Evolutionary conservation across 106 monocot species (phyloP).

Genomic region (Dactylorhiza incarnata): DNA sequence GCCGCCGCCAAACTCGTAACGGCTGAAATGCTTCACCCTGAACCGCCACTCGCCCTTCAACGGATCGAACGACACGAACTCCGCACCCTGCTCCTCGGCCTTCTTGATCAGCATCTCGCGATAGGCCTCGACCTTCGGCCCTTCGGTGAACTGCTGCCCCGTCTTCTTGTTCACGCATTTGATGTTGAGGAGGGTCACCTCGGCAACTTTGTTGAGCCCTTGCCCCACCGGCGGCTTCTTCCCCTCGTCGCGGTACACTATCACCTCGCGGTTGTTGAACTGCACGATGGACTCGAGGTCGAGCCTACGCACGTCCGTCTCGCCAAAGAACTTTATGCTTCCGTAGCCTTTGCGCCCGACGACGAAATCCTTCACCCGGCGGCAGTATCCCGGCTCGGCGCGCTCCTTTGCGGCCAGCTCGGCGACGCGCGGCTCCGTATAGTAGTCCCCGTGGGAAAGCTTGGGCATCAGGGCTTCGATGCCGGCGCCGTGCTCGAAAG

Average conservation of each 20-base stretch:
- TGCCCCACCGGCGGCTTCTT: conserved; percentile 79
- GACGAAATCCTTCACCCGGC: conserved; percentile 68
- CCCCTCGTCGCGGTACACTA: conserved; percentile 74
- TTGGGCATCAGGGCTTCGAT: conserved; percentile 70
- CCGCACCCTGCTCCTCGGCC: conserved; percentile 73
- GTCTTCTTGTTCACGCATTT: conserved; percentile 84
- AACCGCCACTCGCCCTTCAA: conserved; percentile 85
- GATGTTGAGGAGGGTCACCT: conserved; percentile 81
- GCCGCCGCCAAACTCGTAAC: conserved; percentile 28
- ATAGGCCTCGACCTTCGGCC: conserved; percentile 66
- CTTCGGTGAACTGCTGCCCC: conserved; percentile 56
- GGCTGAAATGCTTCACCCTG: conserved; percentile 82
- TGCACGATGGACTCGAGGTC: conserved; percentile 78
- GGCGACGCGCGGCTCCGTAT: conserved; percentile 55
- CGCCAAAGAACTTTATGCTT: conserved; percentile 71
- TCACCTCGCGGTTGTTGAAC: conserved; percentile 84
- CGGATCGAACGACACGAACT: conserved; percentile 75
- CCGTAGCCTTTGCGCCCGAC: conserved; percentile 76
- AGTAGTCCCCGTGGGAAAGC: conserved; percentile 64
- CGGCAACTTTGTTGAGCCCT: conserved; percentile 89
- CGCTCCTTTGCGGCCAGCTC: conserved; percentile 86
- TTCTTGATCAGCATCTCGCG: conserved; percentile 74
- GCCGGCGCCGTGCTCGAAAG: conserved; percentile 44
- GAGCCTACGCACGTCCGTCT: conserved; percentile 74
- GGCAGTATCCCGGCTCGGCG: conserved; percentile 63